Evolutionary conservation across 2,329 filamentous ascomycete genomes (phyloP).

Genomic region (Clarireedia paspali): DNA sequence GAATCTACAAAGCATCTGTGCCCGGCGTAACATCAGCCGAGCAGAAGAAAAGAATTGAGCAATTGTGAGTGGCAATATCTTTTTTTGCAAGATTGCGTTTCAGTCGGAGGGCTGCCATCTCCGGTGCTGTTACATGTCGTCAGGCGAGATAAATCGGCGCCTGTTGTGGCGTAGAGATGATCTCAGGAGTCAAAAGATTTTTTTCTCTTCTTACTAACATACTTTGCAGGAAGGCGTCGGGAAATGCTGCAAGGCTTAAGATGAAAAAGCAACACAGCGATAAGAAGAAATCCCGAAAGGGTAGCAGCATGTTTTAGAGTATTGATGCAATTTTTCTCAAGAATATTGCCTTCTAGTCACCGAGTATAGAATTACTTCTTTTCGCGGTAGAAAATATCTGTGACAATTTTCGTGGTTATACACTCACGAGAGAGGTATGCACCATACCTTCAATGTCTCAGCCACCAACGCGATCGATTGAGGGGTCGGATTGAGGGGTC

Average conservation of each 20-base stretch:
- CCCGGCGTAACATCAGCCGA: conserved; percentile 36
- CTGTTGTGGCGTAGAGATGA: not conserved
- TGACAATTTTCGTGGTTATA: not conserved
- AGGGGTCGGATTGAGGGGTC: not conserved
- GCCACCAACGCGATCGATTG: not conserved
- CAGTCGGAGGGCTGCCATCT: too few relatives aligned
- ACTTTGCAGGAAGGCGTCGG: conserved; percentile 22
- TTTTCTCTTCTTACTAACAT: conserved; percentile 7
- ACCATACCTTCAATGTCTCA: not conserved
- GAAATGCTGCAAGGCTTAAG: conserved; percentile 24
- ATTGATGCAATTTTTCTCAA: not conserved
- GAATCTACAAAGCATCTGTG: conserved; percentile 22
- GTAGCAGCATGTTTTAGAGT: not conserved
- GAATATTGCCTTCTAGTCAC: not conserved
- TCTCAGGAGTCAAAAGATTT: not conserved
- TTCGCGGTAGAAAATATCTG: not conserved
- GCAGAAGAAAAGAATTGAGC: conserved; percentile 45
- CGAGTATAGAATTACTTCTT: not conserved
- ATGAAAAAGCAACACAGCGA: conserved; percentile 29
- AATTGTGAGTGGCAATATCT: conserved; percentile 22
- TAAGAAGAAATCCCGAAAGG: conserved; percentile 25
- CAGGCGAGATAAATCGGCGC: too few relatives aligned
- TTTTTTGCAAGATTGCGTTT: not conserved
- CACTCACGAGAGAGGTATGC: not conserved
- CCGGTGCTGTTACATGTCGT: too few relatives aligned